These are phyloP conservation scores for Naematelia encephala DNA, from an alignment of 768 basidiomycete genomes.

Conservation along the genomic window DNA sequence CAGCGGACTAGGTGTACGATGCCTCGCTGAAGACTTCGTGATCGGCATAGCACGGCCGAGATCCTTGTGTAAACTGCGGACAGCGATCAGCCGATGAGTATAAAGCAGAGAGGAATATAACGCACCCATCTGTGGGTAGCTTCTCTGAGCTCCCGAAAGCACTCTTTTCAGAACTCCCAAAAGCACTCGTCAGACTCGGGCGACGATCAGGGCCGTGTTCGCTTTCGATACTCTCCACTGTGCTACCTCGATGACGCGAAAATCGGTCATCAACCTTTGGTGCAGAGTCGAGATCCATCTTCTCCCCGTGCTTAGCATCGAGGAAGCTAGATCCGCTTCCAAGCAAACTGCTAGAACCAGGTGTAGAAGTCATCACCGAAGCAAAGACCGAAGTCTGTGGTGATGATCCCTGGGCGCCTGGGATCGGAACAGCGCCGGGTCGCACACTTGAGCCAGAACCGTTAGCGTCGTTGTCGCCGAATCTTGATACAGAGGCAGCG, in stretches of 20 bases:
- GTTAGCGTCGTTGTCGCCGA: background rate
- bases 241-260: constrained; percentile 6
- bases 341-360: background rate
- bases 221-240: background rate
- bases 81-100: background rate
- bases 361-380: background rate
- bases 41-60: constrained; percentile 54
- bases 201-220: constrained; percentile 5
- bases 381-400: no score
- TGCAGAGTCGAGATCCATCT: background rate
- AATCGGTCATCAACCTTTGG: constrained; percentile 7
- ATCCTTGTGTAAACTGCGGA: background rate
- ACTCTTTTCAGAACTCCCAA: constrained; percentile 32
- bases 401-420: background rate
- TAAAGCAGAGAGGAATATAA: background rate
- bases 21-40: constrained; percentile 48
- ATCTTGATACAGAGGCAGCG: background rate
- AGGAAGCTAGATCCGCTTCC: background rate
- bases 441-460: background rate
- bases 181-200: constrained; percentile 27
- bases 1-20: constrained; percentile 55
- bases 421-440: background rate
- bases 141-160: constrained; percentile 2
- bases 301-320: background rate
- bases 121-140: background rate